These are phyloP conservation scores for Madurella mycetomatis DNA, from an alignment of 2,329 filamentous ascomycete species.

Conservation along the genomic window DNA sequence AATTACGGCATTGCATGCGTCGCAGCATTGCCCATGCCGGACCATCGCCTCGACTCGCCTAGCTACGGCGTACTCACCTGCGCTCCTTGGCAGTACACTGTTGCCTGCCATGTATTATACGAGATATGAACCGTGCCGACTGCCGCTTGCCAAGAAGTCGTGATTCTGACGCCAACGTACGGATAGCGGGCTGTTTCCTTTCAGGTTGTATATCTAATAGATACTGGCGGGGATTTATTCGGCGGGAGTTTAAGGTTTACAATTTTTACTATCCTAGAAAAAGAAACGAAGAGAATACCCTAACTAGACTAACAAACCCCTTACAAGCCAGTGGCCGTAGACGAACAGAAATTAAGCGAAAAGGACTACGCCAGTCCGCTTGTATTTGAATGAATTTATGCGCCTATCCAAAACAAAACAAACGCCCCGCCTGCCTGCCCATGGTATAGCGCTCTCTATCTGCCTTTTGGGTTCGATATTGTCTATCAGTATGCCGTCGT, in stretches of 20 bases:
- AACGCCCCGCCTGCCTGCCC: background rate
- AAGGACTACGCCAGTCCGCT: background rate
- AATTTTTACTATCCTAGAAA: background rate
- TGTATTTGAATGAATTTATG: constrained; percentile 3
- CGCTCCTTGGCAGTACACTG: too few relatives aligned
- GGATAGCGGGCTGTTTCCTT: background rate
- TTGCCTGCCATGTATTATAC: background rate
- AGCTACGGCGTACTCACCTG: background rate
- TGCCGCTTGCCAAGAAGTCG: too few relatives aligned
- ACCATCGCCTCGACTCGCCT: too few relatives aligned
- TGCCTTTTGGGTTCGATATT: background rate
- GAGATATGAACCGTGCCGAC: too few relatives aligned
- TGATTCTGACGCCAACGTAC: too few relatives aligned
- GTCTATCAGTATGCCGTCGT: constrained; percentile 1
- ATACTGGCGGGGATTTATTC: constrained; percentile 6
- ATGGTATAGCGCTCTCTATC: background rate
- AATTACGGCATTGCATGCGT: too few relatives aligned
- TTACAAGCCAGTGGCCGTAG: constrained; percentile 2
- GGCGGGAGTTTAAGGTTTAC: background rate
- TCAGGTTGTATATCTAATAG: background rate
- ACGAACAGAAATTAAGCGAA: background rate
- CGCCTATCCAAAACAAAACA: constrained; percentile 2
- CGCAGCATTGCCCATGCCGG: too few relatives aligned
- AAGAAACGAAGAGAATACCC: background rate
- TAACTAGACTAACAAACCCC: background rate